Evolutionary conservation across 2,329 filamentous ascomycete genomes (phyloP), one percentile per base, ranked within the genome.

Genomic region (Fusarium bactridioides): DNA sequence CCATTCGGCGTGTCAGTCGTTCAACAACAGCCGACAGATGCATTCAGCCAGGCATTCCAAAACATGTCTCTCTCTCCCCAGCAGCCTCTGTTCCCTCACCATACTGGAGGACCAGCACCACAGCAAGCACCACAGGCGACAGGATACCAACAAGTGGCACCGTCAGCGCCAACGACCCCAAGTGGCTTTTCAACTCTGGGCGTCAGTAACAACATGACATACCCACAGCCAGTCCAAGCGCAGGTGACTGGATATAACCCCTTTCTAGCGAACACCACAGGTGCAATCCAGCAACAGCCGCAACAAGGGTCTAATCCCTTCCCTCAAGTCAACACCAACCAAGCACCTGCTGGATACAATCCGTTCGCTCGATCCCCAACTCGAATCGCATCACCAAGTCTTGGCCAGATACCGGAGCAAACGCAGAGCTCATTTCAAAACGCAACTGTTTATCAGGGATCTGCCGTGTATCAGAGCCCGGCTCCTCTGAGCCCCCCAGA

Each of bases 21-120:
- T 21, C 83, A 82, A 73, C 72, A 57, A 53, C 72, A 78, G 18
- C 73, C 67, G 35, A 50, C 75, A 13, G 81, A 83, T 51, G 65
- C 76, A 16, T 81, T 94, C 23, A 89, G 90, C 70, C 89, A 92
- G 75, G 90, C 92, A 2, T 93, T 97, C 77, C 91, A 95, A 78
- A 90, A 89, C 70, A 86, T 97, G 81, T 90, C 93, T 41, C 83
- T 97, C 5, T 89, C 89, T 29, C 80, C 80, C 55, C 69, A 83
- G 44, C 89, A 90, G 73, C 89, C 89, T 41, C 84, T 94, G 35
- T 94, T 95, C 79, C 92, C 93, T 12, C 90, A 94, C 77, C 90
- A 91, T 60, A 95, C 93, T 3, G 92, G 93, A 60, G 93, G 89
- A 27, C 71, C 87, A 73, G 82, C 80, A 70, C 80, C 81, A 21